A percentile compares a stretch with the other conserved stretches of the same genome.
Evolutionary conservation across 2,329 filamentous ascomycete species (phyloP).

Genomic region (Colletotrichum costaricense): DNA sequence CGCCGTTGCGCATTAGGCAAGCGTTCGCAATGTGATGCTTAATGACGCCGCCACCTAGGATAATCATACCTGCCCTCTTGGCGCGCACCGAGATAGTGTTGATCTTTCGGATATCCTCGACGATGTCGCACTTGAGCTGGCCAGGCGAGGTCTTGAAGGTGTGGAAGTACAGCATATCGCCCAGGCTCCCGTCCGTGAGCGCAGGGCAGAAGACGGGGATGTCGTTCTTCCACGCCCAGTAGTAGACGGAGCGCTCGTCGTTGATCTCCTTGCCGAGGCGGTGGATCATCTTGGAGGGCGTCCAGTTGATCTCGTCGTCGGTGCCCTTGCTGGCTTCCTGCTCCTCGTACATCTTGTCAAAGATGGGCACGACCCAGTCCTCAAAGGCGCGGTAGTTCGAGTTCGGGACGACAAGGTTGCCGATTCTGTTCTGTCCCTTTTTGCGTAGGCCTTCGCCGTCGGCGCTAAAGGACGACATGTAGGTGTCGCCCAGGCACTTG

Average conservation of each 20-base stretch:
- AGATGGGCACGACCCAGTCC: slow-evolving; percentile 95
- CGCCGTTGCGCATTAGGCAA: slow-evolving; percentile 96
- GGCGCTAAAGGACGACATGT: slow-evolving; percentile 87
- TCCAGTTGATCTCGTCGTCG: slow-evolving; percentile 82
- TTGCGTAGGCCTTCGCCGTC: slow-evolving; percentile 81
- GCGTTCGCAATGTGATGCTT: slow-evolving; percentile 99
- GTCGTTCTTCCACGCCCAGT: slow-evolving; percentile 97
- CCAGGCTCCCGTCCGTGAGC: slow-evolving; percentile 92
- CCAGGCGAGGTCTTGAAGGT: slow-evolving; percentile 89
- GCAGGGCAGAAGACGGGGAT: slow-evolving; percentile 98
- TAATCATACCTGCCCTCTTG: slow-evolving; percentile 92
- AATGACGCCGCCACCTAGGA: slow-evolving; percentile 92
- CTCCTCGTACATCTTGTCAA: slow-evolving; percentile 94
- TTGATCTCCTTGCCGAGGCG: slow-evolving; percentile 94
- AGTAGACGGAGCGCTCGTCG: slow-evolving; percentile 90
- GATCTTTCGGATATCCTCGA: slow-evolving; percentile 91
- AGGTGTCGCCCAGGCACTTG: slow-evolving; percentile 95
- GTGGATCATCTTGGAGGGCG: slow-evolving; percentile 90
- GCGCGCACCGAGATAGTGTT: slow-evolving; percentile 93
- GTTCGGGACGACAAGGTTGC: slow-evolving; percentile 95
- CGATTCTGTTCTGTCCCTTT: slow-evolving; percentile 93
- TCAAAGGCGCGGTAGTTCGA: slow-evolving; percentile 98
- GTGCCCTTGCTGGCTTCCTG: slow-evolving; percentile 83
- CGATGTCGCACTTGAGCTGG: slow-evolving; percentile 88
- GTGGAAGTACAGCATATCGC: slow-evolving; percentile 99